These are phyloP conservation scores for Neopestalotiopsis sp. DNA, from an alignment of 2,329 filamentous ascomycete genomes.

Conservation along the genomic window DNA sequence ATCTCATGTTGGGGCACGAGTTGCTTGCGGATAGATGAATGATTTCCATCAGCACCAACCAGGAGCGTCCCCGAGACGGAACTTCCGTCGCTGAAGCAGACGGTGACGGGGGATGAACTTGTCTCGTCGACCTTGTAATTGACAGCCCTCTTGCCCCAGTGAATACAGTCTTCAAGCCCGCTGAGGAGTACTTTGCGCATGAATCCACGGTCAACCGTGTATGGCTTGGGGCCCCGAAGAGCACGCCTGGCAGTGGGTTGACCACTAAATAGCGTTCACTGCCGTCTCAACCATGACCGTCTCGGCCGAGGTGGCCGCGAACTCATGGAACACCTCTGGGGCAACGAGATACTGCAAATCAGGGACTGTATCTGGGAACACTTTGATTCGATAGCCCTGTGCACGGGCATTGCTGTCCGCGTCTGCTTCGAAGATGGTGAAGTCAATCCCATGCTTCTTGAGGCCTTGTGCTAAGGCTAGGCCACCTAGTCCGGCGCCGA, in stretches of 20 bases:
- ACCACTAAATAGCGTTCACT: background rate
- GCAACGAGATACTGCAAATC: slow-evolving; percentile 1
- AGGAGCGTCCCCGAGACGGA: background rate
- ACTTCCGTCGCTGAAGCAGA: background rate
- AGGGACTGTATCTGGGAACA: slow-evolving; percentile 1
- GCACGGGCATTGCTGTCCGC: background rate
- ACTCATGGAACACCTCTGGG: background rate
- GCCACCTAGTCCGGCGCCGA: slow-evolving; percentile 21
- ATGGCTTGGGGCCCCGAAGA: slow-evolving; percentile 1
- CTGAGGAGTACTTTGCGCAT: background rate
- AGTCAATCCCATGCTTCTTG: slow-evolving; percentile 18
- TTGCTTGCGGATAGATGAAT: slow-evolving; percentile 4
- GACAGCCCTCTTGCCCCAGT: background rate
- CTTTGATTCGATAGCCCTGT: slow-evolving; percentile 19
- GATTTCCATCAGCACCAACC: slow-evolving; percentile 6
- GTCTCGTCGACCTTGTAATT: background rate
- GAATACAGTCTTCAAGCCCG: background rate
- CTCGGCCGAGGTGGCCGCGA: background rate
- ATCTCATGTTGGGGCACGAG: slow-evolving; percentile 5
- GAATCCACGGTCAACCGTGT: slow-evolving; percentile 3
- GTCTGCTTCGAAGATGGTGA: slow-evolving; percentile 19
- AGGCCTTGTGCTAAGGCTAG: slow-evolving; percentile 22
- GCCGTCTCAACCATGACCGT: slow-evolving; percentile 8
- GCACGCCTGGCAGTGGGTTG: background rate
- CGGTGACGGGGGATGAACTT: background rate